phyloP scores from a whole-genome alignment of 176 grass and related monocot genomes.

The Carex pumila region DNA sequence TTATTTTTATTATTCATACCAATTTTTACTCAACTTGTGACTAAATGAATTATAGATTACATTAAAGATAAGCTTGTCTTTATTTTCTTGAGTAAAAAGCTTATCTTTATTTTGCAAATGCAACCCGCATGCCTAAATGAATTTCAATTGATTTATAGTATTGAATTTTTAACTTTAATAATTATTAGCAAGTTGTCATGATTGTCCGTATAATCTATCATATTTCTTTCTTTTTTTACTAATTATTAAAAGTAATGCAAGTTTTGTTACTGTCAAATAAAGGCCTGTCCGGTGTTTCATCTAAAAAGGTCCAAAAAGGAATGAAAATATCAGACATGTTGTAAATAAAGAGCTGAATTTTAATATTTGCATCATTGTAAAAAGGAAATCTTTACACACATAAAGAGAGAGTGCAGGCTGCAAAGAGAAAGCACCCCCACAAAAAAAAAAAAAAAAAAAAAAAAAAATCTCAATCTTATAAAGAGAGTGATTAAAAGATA shows the following conservation, averaged over 20 bases:
- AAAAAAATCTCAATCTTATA: not conserved
- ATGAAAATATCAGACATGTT: not conserved
- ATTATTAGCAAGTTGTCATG: not conserved
- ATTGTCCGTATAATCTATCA: not conserved
- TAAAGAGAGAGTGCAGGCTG: not conserved
- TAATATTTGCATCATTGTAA: not conserved
- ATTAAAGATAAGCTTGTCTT: no score
- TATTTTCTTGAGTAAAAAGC: no score
- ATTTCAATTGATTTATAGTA: not conserved
- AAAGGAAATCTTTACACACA: conserved; percentile 14
- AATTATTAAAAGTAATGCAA: not conserved
- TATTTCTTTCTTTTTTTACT: not conserved
- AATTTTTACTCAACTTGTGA: no score
- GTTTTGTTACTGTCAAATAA: not conserved
- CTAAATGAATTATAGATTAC: no score
- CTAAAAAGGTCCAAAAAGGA: not conserved
- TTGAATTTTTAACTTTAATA: not conserved
- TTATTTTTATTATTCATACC: no score
- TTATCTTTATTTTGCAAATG: no score
- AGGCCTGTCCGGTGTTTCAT: not conserved
- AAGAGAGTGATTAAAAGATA: conserved; percentile 1
- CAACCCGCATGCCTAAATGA: no score
- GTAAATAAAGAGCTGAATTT: not conserved
- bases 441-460: not conserved
- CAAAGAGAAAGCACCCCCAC: conserved; percentile 5